phyloP scores from a whole-genome alignment of 495 filamentous ascomycete genomes.

The Poronia punctata region DNA sequence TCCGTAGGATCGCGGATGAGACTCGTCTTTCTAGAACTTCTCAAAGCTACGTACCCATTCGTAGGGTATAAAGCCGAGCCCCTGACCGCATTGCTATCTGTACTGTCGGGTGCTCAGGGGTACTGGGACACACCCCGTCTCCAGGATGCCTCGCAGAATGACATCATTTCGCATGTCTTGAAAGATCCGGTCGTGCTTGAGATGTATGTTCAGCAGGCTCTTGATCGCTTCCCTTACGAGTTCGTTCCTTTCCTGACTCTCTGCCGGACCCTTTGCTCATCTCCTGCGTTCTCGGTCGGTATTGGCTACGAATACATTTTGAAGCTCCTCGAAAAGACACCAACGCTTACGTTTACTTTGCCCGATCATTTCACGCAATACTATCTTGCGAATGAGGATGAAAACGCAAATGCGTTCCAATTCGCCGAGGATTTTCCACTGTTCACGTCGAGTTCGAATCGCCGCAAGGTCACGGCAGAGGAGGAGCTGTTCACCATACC shows the following conservation, averaged over 20 bases:
- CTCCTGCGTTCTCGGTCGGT: conserved; percentile 34
- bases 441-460: conserved; percentile 32
- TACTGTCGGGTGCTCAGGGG: conserved; percentile 47
- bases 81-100: conserved; percentile 52
- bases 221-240: conserved; percentile 80
- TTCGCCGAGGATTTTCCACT: conserved; percentile 48
- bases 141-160: conserved; percentile 37
- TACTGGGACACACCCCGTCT: conserved; percentile 47
- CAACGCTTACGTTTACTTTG: conserved; percentile 66
- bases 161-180: conserved; percentile 42
- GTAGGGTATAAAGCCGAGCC: conserved; percentile 63
- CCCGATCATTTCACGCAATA: conserved; percentile 61
- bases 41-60: conserved; percentile 48
- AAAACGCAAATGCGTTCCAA: conserved; percentile 63
- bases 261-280: conserved; percentile 31
- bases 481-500: conserved; percentile 48
- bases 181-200: conserved; percentile 49
- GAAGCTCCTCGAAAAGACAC: conserved; percentile 52
- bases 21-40: conserved; percentile 54
- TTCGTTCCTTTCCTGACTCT: conserved; percentile 63
- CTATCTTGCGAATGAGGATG: conserved; percentile 70
- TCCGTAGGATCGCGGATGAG: conserved; percentile 48
- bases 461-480: conserved; percentile 20
- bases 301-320: conserved; percentile 45
- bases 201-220: conserved; percentile 53